Evolutionary conservation across 202 grass and related monocot genomes (phyloP).

Genomic region (Schoenoplectus triqueter): DNA sequence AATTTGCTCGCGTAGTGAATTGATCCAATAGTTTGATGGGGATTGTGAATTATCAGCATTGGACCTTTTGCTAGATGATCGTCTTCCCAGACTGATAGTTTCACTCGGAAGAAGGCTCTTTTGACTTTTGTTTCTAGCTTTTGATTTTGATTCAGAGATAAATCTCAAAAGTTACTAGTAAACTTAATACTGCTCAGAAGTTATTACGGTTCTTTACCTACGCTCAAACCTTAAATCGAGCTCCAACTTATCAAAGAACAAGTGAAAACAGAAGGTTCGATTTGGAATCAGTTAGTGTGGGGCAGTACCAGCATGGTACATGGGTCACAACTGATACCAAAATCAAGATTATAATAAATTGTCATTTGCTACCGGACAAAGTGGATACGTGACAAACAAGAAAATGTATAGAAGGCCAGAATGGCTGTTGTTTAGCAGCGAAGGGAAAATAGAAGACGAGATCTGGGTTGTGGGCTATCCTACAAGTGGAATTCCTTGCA

Average conservation of each 20-base stretch:
- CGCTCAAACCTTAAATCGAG: not conserved
- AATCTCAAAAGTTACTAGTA: not conserved
- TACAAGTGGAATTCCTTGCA: not conserved
- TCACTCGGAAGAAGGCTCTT: not conserved
- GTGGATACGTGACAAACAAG: not conserved
- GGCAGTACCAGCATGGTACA: not conserved
- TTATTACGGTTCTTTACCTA: not conserved
- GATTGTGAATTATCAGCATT: too few species aligned
- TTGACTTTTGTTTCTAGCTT: not conserved
- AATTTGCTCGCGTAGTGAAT: too few species aligned
- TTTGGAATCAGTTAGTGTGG: not conserved
- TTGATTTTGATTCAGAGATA: not conserved
- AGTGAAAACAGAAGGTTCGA: not conserved
- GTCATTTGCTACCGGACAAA: not conserved
- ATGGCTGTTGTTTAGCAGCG: not conserved
- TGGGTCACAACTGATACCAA: not conserved
- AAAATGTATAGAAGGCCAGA: conserved; percentile 26
- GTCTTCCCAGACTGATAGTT: not conserved
- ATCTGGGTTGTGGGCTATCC: not conserved
- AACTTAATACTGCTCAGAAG: not conserved
- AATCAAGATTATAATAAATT: not conserved
- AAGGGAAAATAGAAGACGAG: not conserved
- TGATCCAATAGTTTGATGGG: too few species aligned
- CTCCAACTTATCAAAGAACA: not conserved
- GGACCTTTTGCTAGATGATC: too few species aligned